Conservation (phyloP, 768 basidiomycete species). For the Tricholomella constricta region DNA sequence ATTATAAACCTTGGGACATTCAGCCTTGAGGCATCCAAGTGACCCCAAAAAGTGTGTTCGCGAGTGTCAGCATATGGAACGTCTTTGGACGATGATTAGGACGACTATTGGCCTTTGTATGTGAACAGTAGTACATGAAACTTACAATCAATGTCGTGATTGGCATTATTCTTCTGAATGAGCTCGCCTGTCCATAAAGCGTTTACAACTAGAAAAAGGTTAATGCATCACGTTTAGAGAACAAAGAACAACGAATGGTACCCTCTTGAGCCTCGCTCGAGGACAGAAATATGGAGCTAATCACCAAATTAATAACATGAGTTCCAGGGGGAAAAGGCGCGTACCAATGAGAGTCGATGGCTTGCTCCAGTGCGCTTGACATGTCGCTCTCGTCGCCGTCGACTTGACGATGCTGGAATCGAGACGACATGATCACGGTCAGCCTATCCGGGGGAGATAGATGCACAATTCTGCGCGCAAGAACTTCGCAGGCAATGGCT, state of each 20-base stretch:
- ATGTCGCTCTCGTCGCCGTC: conserved; percentile 80
- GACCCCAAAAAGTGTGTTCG: conserved; percentile 61
- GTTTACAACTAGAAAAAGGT: conserved; percentile 59
- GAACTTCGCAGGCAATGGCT: conserved; percentile 84
- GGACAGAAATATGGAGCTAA: conserved; percentile 79
- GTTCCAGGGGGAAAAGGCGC: conserved; percentile 1
- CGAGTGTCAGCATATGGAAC: conserved; percentile 63
- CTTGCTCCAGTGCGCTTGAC: conserved; percentile 80
- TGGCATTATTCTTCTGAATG: conserved; percentile 73
- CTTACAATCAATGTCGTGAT: conserved; percentile 80
- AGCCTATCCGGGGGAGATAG: conserved; percentile 62
- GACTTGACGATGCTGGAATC: conserved; percentile 68
- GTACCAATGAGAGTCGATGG: conserved; percentile 91
- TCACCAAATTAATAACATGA: not conserved
- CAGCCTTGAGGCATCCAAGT: conserved; percentile 74
- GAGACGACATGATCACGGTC: conserved; percentile 71
- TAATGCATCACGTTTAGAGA: not conserved
- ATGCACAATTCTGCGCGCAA: conserved; percentile 82
- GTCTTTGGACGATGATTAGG: conserved; percentile 47
- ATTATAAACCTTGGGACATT: conserved; percentile 68
- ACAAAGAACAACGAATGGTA: conserved; percentile 28
- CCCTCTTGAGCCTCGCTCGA: conserved; percentile 85
- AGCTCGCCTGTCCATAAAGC: conserved; percentile 83
- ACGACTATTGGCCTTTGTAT: too few species aligned
- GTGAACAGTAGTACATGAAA: conserved; percentile 30